Evolutionary conservation across 2,329 filamentous ascomycete genomes (phyloP).

Genomic region (Oidium heveae): DNA sequence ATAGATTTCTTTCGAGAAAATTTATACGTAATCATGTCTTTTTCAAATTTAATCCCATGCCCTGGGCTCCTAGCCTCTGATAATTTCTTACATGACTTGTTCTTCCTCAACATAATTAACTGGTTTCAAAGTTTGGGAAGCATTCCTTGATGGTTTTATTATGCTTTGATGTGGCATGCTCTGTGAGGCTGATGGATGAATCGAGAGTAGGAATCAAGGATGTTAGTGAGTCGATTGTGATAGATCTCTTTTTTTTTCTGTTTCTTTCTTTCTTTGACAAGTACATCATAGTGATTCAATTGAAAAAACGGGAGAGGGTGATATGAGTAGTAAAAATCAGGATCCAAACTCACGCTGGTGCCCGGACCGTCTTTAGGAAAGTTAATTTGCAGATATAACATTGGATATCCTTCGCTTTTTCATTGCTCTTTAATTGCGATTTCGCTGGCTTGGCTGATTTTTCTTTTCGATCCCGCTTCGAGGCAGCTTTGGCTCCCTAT

Average conservation of each 20-base stretch:
- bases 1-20: no score
- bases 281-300: neutral
- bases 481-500: slow-evolving; percentile 38
- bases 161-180: slow-evolving; percentile 56
- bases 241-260: slow-evolving; percentile 7
- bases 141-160: slow-evolving; percentile 45
- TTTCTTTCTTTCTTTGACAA: no score
- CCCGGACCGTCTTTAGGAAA: slow-evolving; percentile 54
- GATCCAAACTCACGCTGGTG: slow-evolving; percentile 27
- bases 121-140: slow-evolving; percentile 24
- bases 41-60: no score
- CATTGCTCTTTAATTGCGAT: slow-evolving; percentile 47
- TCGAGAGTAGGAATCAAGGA: no score
- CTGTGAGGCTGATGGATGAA: slow-evolving; percentile 25
- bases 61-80: no score
- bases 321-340: neutral
- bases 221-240: no score
- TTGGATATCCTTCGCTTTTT: slow-evolving; percentile 49
- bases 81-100: no score
- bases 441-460: slow-evolving; percentile 35
- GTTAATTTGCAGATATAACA: slow-evolving; percentile 55
- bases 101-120: no score
- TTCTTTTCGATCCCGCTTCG: slow-evolving; percentile 48
- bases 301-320: neutral
- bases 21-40: no score